phyloP scores from a whole-genome alignment of 345 rosid species.

The Linum trigynum region DNA sequence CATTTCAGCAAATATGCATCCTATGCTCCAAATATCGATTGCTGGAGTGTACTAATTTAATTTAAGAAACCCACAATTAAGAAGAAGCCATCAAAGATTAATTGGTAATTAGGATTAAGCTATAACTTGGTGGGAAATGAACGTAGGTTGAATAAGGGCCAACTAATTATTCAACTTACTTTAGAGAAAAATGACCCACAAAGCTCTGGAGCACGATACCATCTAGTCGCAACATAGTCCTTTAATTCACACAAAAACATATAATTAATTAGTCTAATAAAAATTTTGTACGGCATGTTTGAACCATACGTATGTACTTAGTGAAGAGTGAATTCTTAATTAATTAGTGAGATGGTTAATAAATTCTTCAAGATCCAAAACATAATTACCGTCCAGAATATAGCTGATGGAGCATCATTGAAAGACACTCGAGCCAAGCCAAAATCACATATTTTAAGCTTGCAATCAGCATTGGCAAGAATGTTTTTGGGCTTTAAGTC shows the following conservation, averaged over 20 bases:
- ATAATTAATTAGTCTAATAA: background rate
- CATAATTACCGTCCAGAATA: slow-evolving; percentile 86
- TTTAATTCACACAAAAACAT: slow-evolving; percentile 14
- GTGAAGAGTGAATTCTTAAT: background rate
- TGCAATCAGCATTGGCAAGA: slow-evolving; percentile 98
- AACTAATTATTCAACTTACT: slow-evolving; percentile 36
- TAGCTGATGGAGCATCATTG: slow-evolving; percentile 95
- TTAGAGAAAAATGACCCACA: slow-evolving; percentile 98
- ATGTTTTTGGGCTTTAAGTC: slow-evolving; percentile 97
- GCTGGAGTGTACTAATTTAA: slow-evolving; percentile 75
- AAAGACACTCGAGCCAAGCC: slow-evolving; percentile 97
- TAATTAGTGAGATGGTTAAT: slow-evolving; percentile 1
- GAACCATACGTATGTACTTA: background rate
- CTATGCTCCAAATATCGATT: slow-evolving; percentile 96
- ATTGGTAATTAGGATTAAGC: background rate
- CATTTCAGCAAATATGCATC: slow-evolving; percentile 98
- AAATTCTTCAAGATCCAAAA: slow-evolving; percentile 14
- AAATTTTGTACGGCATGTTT: slow-evolving; percentile 8
- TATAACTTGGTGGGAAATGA: slow-evolving; percentile 6
- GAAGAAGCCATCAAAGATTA: background rate
- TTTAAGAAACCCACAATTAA: background rate
- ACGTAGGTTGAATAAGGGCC: background rate
- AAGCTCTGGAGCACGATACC: slow-evolving; percentile 99
- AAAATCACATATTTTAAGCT: slow-evolving; percentile 95
- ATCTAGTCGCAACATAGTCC: slow-evolving; percentile 99